Percentiles rank a stretch among this genome's conserved stretches.
Evolutionary conservation across 2,329 filamentous ascomycete species (phyloP).

Genomic region (Lasiodiplodia theobromae): DNA sequence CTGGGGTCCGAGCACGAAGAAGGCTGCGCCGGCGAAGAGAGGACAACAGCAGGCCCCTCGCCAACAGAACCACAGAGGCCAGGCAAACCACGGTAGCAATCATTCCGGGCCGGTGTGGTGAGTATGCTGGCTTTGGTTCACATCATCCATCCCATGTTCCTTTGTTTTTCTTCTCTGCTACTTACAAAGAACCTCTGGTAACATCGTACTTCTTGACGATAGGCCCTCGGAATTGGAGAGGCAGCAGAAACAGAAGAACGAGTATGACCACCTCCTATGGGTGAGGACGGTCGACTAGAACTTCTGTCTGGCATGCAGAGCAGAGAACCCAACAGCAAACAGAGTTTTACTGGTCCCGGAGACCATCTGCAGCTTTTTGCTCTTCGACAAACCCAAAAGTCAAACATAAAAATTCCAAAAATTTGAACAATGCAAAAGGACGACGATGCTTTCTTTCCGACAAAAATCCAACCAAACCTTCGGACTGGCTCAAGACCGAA

Average conservation of each 20-base stretch:
- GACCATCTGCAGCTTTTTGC: background rate
- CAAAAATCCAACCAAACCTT: background rate
- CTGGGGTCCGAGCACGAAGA: conserved; percentile 6
- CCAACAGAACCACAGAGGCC: background rate
- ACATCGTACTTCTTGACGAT: background rate
- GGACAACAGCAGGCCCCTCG: no score
- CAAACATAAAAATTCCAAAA: background rate
- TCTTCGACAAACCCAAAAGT: no score
- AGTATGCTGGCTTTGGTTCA: conserved; percentile 7
- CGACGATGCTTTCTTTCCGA: background rate
- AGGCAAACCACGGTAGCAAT: background rate
- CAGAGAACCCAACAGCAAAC: background rate
- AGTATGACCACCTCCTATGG: conserved; percentile 10
- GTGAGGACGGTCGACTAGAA: conserved; percentile 10
- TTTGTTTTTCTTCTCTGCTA: background rate
- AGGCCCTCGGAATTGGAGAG: conserved; percentile 5
- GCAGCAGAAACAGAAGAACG: conserved; percentile 13
- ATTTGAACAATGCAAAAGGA: background rate
- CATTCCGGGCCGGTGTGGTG: conserved; percentile 6
- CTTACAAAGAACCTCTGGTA: conserved; percentile 7
- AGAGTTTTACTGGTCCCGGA: background rate
- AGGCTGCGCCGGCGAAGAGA: background rate
- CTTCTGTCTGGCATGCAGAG: background rate
- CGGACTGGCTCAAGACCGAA: background rate
- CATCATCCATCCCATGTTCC: no score